Base-by-base conservation (phyloP, 2,329 filamentous ascomycete species). In the Mycogone perniciosa region DNA sequence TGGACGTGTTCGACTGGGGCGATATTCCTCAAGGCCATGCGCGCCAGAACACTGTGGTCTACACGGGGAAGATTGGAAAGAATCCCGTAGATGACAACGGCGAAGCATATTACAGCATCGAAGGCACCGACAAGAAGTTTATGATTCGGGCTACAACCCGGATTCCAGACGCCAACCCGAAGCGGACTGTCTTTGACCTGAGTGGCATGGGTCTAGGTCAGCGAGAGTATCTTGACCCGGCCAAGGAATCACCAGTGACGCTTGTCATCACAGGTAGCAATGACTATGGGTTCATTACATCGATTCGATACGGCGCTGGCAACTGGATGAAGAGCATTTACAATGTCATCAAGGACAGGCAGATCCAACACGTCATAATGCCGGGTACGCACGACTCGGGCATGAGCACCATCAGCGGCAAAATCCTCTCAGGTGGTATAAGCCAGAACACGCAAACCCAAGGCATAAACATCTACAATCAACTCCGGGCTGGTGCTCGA, bases 381-480 rank as follows among this genome's bases (percentile, higher is more conserved):
- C 74, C 74, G 0, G 75, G 74, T 7, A 68, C 71, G 4, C 74
- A 78, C 53, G 72, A 77, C 51, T 65, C 73, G 0, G 75, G 73
- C n/a, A 77, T 78, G 73, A 69, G 65, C 27, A 63, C 54, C 1
- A 72, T 73, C 53, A 68, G 61, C 10, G 50, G 57, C 43, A 56
- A 60, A 10, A 71, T 72, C 4, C 34, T 38, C 1, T 62, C 66
- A 34, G 62, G 71, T 8, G 72, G 69, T 4, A 61, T 61, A 13
- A 59, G 61, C n/a, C 54, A 60, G 8, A 76, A 76, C 50, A 74
- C 69, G 1, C 68, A 73, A 51, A 73, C 71, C 0, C 75, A 78
- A 46, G 68, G 68, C 9, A 59, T 75, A 43, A 65, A 67, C 54
- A 68, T 76, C 47, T 69, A 71, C 54, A 60, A 71, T 41, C 75